Percentiles rank a stretch among this genome's conserved stretches.
These are phyloP conservation scores for Plasmodium vivax DNA, from an alignment of 169 alveolate species.

Conservation along the genomic window DNA sequence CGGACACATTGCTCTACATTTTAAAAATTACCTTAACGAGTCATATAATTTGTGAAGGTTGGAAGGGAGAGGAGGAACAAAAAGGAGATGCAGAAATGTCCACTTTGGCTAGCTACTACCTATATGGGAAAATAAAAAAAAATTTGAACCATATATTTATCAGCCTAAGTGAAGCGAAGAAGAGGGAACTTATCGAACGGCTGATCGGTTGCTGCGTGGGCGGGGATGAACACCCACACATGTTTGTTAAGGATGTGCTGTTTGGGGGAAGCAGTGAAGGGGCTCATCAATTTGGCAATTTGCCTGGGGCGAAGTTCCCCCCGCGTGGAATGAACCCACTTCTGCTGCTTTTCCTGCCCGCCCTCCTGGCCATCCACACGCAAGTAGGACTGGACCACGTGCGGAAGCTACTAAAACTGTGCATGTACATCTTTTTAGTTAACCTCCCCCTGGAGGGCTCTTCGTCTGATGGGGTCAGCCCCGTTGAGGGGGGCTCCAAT, in stretches of 20 bases:
- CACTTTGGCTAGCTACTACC: conserved; percentile 1
- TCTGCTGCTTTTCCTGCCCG: conserved; percentile 24
- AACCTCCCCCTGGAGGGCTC: background rate
- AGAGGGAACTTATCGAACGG: conserved; percentile 11
- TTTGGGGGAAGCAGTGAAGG: background rate
- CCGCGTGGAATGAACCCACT: background rate
- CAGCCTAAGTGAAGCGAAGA: background rate
- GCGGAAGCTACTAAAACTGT: conserved; percentile 2
- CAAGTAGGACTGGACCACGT: background rate
- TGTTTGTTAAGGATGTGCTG: background rate
- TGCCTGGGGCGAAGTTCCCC: background rate
- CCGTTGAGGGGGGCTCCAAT: no score
- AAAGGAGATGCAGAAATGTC: background rate
- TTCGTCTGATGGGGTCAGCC: background rate
- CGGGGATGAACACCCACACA: background rate
- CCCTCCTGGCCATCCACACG: background rate
- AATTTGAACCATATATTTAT: conserved; percentile 32
- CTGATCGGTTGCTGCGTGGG: conserved; percentile 3
- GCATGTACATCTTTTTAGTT: conserved; percentile 29
- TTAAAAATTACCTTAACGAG: background rate
- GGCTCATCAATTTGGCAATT: background rate
- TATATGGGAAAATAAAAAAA: conserved; percentile 12
- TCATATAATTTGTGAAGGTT: conserved; percentile 8
- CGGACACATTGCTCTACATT: background rate
- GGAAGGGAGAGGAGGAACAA: background rate